Conservation (phyloP, 2,329 filamentous ascomycete species). For the Venturia asperata region DNA sequence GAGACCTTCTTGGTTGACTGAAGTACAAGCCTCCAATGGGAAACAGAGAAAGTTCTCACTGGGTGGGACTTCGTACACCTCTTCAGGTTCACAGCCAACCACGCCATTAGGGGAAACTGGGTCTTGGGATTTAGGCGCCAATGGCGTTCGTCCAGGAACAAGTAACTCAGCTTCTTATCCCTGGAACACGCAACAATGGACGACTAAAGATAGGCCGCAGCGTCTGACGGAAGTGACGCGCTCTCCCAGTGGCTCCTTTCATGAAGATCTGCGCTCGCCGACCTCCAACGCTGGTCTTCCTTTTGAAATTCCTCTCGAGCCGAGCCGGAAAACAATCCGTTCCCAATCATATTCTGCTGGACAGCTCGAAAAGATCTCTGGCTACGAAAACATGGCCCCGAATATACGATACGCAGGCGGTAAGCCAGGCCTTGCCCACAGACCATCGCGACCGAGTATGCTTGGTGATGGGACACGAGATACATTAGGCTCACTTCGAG, state of each 20-base stretch:
- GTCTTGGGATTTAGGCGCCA: constrained; percentile 36
- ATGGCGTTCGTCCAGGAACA: constrained; percentile 32
- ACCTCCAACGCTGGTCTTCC: constrained; percentile 39
- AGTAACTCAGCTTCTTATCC: constrained; percentile 38
- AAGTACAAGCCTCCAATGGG: constrained; percentile 57
- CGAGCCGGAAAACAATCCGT: constrained; percentile 84
- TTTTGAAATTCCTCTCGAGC: constrained; percentile 80
- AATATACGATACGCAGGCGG: constrained; percentile 42
- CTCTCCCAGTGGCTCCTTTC: constrained; percentile 14
- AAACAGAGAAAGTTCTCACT: constrained; percentile 64
- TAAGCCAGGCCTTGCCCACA: constrained; percentile 20
- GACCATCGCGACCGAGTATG: constrained; percentile 26
- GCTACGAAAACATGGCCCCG: neutral
- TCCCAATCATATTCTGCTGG: constrained; percentile 97
- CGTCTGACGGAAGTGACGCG: constrained; percentile 18
- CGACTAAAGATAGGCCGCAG: constrained; percentile 22
- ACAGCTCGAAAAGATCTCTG: constrained; percentile 57
- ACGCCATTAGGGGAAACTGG: constrained; percentile 65
- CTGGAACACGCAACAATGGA: constrained; percentile 33
- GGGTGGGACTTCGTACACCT: constrained; percentile 61
- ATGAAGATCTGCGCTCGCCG: constrained; percentile 27
- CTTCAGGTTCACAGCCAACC: constrained; percentile 65
- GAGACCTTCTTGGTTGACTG: constrained; percentile 71
- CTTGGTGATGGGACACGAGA: constrained; percentile 27
- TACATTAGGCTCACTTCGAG: constrained; percentile 48